These are phyloP conservation scores for Leishmania braziliensis DNA, from an alignment of 208 protist genomes.

Conservation along the genomic window DNA sequence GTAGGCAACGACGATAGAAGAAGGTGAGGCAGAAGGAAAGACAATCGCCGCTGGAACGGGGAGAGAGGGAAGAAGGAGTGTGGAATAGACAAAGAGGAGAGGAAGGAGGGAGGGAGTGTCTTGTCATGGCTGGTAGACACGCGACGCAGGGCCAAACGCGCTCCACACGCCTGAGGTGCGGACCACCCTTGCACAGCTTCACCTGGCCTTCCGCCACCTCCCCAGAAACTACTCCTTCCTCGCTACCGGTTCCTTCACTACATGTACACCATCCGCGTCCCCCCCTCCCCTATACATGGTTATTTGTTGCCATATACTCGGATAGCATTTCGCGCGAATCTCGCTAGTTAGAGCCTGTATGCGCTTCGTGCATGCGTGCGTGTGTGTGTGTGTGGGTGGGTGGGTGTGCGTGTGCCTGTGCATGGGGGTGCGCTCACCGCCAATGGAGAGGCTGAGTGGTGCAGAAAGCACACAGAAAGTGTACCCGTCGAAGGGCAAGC, in stretches of 20 bases:
- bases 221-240: not conserved
- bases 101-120: not conserved
- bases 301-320: not conserved
- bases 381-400: not conserved
- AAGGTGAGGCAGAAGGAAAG: not conserved
- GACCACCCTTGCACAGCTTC: not conserved
- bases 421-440: not conserved
- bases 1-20: not conserved
- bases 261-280: not conserved
- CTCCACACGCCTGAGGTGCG: not conserved
- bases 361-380: not conserved
- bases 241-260: not conserved
- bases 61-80: not conserved
- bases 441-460: not conserved
- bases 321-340: not conserved
- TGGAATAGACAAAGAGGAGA: not conserved
- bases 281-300: no score
- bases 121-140: not conserved
- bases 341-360: not conserved
- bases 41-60: not conserved
- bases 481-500: not conserved
- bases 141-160: not conserved
- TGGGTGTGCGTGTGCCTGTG: not conserved
- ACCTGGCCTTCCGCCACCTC: not conserved
- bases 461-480: not conserved